Base-by-base conservation (phyloP, 306 rosid genomes). In the Canavalia ensiformis region DNA sequence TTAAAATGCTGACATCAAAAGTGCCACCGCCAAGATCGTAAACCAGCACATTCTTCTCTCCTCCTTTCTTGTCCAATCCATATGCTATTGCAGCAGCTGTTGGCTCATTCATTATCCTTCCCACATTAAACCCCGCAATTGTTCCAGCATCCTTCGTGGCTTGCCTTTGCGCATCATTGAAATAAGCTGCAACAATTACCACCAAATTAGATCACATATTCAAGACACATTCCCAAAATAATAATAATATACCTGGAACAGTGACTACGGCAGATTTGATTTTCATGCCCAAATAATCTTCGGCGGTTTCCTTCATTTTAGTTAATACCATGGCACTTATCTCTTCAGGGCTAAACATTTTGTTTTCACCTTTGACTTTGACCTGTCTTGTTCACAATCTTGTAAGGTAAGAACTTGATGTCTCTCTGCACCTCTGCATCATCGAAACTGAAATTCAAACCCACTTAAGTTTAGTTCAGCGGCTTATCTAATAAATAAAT, bases 331-430 rank as follows among this genome's bases (percentile, higher is more conserved):
- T 18, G 25, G 25, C 25, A 18, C 25, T 18, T 18, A 90, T 78
- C 72, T 88, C 91, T 81, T 88, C 91, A 6, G 90, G 90, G 81
- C 94, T 90, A 64, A 88, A 90, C 44, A 84, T 87, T 50, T 81
- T 90, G 46, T 54, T 73, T 75, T 90, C 92, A 58, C 90, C 90
- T 81, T 90, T 88, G 2, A 88, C 90, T 67, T 85, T 81, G 41
- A 85, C 89, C 51, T 88, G 84, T 88, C 56, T 85, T 88, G 33
- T 87, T 90, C 69, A 87, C 91, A 63, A 81, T 75, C 77, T 86
- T 90, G 3, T 80, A 90, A 3, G 90, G 92, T 18, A 88, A 81
- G 68, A 77, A 84, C 81, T 88, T 88, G 8, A 85, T 33, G 72
- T 86, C 92, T 45, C 86, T 88, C 81, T 88, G 89, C 8, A 88